Evolutionary conservation across 2,329 filamentous ascomycete genomes (phyloP).

Genomic region (Penicillium sumatraense): DNA sequence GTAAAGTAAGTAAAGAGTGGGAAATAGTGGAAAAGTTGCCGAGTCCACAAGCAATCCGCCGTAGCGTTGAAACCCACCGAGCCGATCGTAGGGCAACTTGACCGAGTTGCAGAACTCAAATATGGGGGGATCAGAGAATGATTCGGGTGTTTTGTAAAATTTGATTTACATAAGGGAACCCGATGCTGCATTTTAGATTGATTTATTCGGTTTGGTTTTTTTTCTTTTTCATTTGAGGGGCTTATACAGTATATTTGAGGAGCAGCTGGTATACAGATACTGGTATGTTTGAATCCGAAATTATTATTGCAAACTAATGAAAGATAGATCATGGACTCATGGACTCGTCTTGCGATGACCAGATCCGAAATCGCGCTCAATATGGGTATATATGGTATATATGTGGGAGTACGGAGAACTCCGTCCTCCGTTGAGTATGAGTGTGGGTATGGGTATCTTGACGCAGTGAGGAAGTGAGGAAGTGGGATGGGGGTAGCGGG

Average conservation of each 20-base stretch:
- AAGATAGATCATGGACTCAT: neutral
- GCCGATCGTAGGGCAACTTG: slow-evolving; percentile 19
- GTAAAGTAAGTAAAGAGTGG: too few species aligned
- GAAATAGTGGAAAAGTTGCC: neutral
- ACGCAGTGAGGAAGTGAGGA: neutral
- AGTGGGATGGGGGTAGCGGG: neutral
- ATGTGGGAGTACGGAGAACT: too few species aligned
- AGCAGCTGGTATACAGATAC: too few species aligned
- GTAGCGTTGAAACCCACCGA: too few species aligned
- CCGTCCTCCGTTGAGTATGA: too few species aligned
- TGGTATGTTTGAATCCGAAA: neutral
- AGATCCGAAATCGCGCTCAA: neutral
- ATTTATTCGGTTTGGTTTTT: neutral
- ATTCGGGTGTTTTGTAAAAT: neutral
- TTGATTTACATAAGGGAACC: neutral
- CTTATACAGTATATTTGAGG: too few species aligned
- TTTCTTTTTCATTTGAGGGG: neutral
- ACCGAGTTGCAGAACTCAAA: slow-evolving; percentile 17
- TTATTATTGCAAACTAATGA: neutral
- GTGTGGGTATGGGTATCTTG: neutral
- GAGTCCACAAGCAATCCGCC: slow-evolving; percentile 10
- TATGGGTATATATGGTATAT: neutral
- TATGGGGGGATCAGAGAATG: neutral
- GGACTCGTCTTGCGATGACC: too few species aligned
- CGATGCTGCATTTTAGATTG: too few species aligned